Percentiles rank a stretch among this genome's conserved stretches.
phyloP scores from a whole-genome alignment of 2,329 filamentous ascomycete genomes.

The Apiospora rasikravindrae region DNA sequence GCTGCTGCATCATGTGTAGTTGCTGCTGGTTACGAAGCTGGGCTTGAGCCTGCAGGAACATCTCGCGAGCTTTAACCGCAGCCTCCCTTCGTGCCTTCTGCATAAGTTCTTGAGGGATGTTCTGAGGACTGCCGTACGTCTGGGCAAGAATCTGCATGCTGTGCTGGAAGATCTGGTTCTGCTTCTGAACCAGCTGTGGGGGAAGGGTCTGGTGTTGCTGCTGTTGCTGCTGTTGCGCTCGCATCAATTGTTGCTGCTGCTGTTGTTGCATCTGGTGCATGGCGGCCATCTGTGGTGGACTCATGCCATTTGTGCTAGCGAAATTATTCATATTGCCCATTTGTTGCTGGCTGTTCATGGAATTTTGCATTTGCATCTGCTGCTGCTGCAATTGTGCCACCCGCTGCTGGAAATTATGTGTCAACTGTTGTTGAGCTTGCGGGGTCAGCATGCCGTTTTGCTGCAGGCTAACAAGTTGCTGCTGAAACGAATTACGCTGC shows the following conservation, averaged over 20 bases:
- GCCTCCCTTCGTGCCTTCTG: constrained; percentile 53
- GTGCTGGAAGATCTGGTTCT: constrained; percentile 26
- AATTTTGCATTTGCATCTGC: constrained; percentile 44
- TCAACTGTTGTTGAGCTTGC: constrained; percentile 46
- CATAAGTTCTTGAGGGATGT: constrained; percentile 52
- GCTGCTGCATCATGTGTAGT: constrained; percentile 46
- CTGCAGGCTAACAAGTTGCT: constrained; percentile 36
- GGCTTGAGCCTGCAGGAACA: constrained; percentile 27
- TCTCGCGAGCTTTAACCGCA: constrained; percentile 41
- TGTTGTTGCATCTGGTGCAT: constrained; percentile 42
- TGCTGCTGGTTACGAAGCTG: constrained; percentile 37
- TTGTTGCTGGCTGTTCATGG: constrained; percentile 44
- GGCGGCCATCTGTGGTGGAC: constrained; percentile 36
- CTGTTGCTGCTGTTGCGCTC: constrained; percentile 33
- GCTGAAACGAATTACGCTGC: constrained; percentile 28
- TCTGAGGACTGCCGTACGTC: constrained; percentile 48
- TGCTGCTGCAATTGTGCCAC: constrained; percentile 48
- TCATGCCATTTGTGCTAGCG: constrained; percentile 46
- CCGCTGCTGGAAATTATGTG: constrained; percentile 41
- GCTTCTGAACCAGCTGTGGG: not conserved
- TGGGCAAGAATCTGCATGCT: constrained; percentile 35
- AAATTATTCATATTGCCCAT: constrained; percentile 44
- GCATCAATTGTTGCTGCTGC: constrained; percentile 32
- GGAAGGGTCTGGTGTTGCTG: constrained; percentile 27
- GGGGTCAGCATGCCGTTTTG: constrained; percentile 44